Evolutionary conservation across 2,329 filamentous ascomycete genomes (phyloP).

Genomic region (Colletotrichum sp.): DNA sequence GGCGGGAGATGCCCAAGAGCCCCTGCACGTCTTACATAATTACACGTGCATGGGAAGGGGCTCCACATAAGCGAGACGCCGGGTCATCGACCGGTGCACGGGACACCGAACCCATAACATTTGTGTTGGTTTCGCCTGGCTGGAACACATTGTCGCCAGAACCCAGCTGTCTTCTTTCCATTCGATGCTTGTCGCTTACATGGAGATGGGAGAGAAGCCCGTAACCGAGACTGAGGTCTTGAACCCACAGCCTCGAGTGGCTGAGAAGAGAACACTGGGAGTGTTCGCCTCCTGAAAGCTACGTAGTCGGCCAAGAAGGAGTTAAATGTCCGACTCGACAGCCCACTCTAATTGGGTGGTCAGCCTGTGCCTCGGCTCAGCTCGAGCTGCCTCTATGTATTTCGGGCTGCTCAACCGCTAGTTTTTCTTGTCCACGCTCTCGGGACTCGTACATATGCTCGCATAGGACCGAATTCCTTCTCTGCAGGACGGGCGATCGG

Average conservation of each 20-base stretch:
- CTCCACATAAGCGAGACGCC: background rate
- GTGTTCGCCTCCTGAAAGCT: background rate
- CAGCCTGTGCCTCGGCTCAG: conserved; percentile 6
- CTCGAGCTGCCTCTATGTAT: background rate
- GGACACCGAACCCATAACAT: background rate
- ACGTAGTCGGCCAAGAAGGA: background rate
- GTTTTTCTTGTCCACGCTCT: background rate
- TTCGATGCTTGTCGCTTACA: background rate
- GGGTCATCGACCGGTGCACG: background rate
- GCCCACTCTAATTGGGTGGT: conserved; percentile 1
- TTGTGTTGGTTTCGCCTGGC: background rate
- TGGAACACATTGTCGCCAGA: background rate
- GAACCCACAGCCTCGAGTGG: background rate
- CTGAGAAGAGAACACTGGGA: background rate
- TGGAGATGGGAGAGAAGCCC: background rate
- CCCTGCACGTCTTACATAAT: conserved; percentile 13
- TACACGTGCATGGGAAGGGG: background rate
- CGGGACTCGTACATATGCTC: background rate
- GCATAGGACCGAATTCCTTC: background rate
- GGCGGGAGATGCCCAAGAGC: background rate
- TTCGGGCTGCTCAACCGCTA: background rate
- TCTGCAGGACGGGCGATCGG: conserved; percentile 4
- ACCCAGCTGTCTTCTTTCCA: background rate
- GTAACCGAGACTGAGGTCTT: background rate
- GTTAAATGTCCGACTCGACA: background rate